These are phyloP conservation scores for Ceriops tagal DNA, from an alignment of 345 rosid genomes.

Conservation along the genomic window DNA sequence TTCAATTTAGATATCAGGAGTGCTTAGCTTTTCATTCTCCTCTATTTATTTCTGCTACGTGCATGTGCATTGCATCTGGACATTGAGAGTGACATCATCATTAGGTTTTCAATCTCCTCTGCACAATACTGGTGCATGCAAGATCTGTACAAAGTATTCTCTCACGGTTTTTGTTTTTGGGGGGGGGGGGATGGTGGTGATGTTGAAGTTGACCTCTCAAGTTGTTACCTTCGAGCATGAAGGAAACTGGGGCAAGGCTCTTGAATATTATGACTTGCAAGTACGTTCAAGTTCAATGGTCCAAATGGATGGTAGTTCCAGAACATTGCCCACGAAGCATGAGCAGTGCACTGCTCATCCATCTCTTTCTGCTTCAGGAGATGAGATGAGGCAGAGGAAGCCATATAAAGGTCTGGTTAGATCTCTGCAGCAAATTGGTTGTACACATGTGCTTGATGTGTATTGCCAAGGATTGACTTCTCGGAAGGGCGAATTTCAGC, in stretches of 20 bases:
- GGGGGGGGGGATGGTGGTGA: background rate
- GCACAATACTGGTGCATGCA: background rate
- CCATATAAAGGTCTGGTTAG: constrained; percentile 86
- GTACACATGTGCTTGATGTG: constrained; percentile 78
- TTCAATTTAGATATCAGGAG: background rate
- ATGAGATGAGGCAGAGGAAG: constrained; percentile 46
- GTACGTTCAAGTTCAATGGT: constrained; percentile 56
- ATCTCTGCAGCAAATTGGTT: constrained; percentile 92
- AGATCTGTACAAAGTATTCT: background rate
- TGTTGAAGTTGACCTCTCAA: constrained; percentile 72
- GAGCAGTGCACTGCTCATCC: constrained; percentile 28
- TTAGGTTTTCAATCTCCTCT: background rate
- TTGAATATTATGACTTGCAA: constrained; percentile 91
- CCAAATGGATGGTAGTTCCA: constrained; percentile 33
- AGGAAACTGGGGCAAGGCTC: constrained; percentile 94
- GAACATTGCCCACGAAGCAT: constrained; percentile 29
- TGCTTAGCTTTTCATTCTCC: no score
- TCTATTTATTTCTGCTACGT: no score
- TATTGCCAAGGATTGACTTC: constrained; percentile 86
- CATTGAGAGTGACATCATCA: background rate
- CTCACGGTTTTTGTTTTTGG: constrained; percentile 9
- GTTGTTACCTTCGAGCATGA: constrained; percentile 90
- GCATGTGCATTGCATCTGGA: background rate
- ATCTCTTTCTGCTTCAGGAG: constrained; percentile 35
- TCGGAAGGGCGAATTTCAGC: constrained; percentile 59